Conservation (phyloP, 768 basidiomycete species). For the Austroboletus festivus region DNA sequence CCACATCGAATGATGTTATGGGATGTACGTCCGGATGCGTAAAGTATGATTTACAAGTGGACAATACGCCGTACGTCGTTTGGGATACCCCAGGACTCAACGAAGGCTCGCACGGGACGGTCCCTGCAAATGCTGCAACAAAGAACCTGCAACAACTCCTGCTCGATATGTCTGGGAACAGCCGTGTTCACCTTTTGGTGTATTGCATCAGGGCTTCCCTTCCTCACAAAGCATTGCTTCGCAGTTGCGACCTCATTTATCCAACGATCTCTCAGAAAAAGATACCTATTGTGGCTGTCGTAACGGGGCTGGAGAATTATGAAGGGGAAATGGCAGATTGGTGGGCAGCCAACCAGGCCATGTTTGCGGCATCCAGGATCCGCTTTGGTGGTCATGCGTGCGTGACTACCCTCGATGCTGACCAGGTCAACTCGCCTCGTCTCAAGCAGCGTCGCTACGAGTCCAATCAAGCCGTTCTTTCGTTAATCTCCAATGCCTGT, state of each 20-base stretch:
- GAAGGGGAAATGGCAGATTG: conserved; percentile 26
- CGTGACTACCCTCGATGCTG: conserved; percentile 35
- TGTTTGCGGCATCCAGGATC: conserved; percentile 29
- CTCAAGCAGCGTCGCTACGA: conserved; percentile 28
- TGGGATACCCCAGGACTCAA: conserved; percentile 42
- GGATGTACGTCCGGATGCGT: conserved; percentile 35
- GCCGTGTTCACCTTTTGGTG: conserved; percentile 30
- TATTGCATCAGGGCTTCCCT: conserved; percentile 34
- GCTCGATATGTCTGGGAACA: conserved; percentile 20
- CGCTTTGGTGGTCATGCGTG: conserved; percentile 36
- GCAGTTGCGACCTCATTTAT: conserved; percentile 39
- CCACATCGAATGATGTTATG: conserved; percentile 30
- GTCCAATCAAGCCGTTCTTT: conserved; percentile 21
- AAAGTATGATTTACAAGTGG: conserved; percentile 26
- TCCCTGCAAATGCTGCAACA: conserved; percentile 30
- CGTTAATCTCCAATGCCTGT: conserved; percentile 18
- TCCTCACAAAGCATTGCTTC: conserved; percentile 24
- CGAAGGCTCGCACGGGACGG: conserved; percentile 31
- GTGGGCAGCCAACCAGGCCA: conserved; percentile 34
- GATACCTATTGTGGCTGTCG: conserved; percentile 36
- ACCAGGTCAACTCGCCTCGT: conserved; percentile 28
- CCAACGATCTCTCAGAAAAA: conserved; percentile 34
- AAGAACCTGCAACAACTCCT: conserved; percentile 24
- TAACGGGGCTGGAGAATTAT: conserved; percentile 39
- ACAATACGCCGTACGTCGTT: conserved; percentile 22